Conservation (phyloP, 1,284 basidiomycete genomes). For the Puccinia brachypodii region DNA sequence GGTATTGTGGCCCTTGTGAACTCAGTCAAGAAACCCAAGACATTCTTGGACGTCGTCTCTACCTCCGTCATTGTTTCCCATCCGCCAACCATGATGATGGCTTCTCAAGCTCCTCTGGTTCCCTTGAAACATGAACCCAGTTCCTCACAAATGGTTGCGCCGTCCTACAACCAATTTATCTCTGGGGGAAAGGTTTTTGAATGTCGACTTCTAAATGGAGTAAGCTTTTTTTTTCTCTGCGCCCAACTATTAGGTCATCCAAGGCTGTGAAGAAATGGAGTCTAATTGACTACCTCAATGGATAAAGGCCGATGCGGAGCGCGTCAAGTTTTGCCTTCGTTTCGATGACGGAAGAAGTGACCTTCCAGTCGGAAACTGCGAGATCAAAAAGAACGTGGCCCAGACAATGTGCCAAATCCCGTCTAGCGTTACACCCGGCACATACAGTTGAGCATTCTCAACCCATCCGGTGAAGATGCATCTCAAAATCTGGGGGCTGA, state of each 20-base stretch:
- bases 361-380: constrained; percentile 19
- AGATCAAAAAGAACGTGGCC: neutral
- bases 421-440: constrained; percentile 4
- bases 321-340: constrained; percentile 8
- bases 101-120: neutral
- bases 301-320: neutral
- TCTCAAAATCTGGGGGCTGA: neutral
- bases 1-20: constrained; percentile 11
- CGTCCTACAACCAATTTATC: constrained; percentile 17
- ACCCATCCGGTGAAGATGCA: neutral
- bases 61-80: constrained; percentile 16
- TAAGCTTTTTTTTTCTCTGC: neutral
- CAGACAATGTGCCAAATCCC: constrained; percentile 26
- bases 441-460: constrained; percentile 21
- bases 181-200: neutral
- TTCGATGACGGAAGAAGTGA: neutral
- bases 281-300: neutral
- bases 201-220: constrained; percentile 20
- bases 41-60: constrained; percentile 20
- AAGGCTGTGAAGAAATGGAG: neutral
- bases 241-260: neutral
- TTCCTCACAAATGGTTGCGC: neutral
- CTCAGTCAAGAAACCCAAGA: constrained; percentile 12
- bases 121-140: neutral
- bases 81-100: neutral